These are phyloP conservation scores for Neopestalotiopsis clavispora DNA, from an alignment of 2,329 filamentous ascomycete species.

Conservation along the genomic window DNA sequence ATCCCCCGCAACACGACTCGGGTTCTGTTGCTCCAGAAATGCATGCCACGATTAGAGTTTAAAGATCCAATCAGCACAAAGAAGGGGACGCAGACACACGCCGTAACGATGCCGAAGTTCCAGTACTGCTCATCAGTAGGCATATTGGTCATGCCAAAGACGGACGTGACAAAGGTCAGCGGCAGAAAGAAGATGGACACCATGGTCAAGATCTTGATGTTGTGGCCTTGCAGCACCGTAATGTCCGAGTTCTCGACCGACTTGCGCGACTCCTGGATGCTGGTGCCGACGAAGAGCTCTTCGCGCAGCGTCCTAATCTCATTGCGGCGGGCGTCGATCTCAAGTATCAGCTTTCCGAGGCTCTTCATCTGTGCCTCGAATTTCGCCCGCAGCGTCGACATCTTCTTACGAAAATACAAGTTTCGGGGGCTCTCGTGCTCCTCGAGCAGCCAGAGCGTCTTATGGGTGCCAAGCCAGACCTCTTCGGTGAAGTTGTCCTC, in stretches of 20 bases:
- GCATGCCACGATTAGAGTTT: conserved; percentile 1
- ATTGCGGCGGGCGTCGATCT: not conserved
- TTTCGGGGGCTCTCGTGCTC: not conserved
- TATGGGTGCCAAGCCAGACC: conserved; percentile 3
- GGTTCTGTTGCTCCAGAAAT: not conserved
- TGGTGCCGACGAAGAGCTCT: not conserved
- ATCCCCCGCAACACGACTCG: not conserved
- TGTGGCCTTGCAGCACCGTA: conserved; percentile 8
- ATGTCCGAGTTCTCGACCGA: conserved; percentile 8
- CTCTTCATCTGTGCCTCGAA: not conserved
- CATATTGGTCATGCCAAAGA: conserved; percentile 6
- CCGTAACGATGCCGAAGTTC: conserved; percentile 6
- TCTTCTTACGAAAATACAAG: conserved; percentile 2
- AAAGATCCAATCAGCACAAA: conserved; percentile 1
- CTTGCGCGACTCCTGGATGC: not conserved
- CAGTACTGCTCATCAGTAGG: conserved; percentile 1
- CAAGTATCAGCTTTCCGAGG: not conserved
- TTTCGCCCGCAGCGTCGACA: not conserved
- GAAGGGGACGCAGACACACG: conserved; percentile 1
- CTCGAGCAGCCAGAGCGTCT: not conserved
- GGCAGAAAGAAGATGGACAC: conserved; percentile 6
- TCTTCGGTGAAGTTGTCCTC: conserved; percentile 8
- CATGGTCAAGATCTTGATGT: conserved; percentile 11
- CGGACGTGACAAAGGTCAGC: conserved; percentile 8
- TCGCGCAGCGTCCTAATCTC: conserved; percentile 8